Evolutionary conservation across 257 asterid genomes (phyloP).

Genomic region (Solanum lycopersicoides): DNA sequence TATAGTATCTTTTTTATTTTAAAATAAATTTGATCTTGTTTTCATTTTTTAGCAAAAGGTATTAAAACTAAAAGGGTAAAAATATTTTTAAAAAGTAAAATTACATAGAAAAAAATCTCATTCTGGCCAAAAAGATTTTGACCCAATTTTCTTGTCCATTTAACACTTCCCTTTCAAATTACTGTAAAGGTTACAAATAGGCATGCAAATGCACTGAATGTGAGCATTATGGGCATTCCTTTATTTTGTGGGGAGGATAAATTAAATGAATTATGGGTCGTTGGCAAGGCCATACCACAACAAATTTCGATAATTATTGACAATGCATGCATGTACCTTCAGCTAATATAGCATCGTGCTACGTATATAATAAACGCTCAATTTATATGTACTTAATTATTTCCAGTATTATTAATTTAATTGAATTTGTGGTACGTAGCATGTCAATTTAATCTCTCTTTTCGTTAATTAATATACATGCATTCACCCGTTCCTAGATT

Average conservation of each 20-base stretch:
- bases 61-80: no score
- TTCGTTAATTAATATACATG: background rate
- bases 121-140: no score
- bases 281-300: background rate
- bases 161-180: background rate
- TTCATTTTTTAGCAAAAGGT: no score
- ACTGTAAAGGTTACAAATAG: background rate
- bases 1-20: no score
- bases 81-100: no score
- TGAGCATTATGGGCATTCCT: slow-evolving; percentile 7
- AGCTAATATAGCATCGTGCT: background rate
- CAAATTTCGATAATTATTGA: background rate
- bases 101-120: no score
- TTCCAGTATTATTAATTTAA: background rate
- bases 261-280: background rate
- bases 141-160: no score
- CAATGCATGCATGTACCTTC: background rate
- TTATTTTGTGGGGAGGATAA: background rate
- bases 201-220: slow-evolving; percentile 11
- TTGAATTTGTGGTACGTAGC: background rate
- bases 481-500: background rate
- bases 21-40: no score
- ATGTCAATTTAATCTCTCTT: background rate
- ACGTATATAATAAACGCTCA: background rate
- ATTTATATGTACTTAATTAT: no score